Conservation (phyloP, 495 filamentous ascomycete genomes). For the Umbilicaria muhlenbergii region DNA sequence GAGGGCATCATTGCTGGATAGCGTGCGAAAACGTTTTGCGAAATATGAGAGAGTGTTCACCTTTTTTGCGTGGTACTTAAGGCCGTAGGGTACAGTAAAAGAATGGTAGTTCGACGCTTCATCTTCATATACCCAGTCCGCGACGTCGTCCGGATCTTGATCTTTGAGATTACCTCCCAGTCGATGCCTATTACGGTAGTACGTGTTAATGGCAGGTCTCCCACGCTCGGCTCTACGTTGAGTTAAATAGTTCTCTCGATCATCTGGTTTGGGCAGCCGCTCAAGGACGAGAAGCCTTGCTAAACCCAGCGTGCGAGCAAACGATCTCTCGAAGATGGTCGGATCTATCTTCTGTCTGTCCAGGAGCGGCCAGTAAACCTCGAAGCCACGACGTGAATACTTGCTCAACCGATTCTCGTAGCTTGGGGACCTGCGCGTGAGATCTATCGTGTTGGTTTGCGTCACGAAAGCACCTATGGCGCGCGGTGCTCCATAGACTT, state of each 20-base stretch:
- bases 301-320: slow-evolving; percentile 56
- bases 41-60: no score
- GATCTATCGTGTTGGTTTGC: slow-evolving; percentile 64
- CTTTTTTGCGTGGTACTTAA: no score
- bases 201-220: slow-evolving; percentile 27
- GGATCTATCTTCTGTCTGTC: slow-evolving; percentile 62
- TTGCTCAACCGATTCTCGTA: slow-evolving; percentile 83
- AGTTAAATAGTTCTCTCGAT: slow-evolving; percentile 49
- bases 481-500: slow-evolving; percentile 58
- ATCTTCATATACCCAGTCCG: no score
- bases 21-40: no score
- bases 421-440: slow-evolving; percentile 62
- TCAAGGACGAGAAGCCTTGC: slow-evolving; percentile 69
- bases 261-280: slow-evolving; percentile 45
- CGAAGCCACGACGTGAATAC: slow-evolving; percentile 69
- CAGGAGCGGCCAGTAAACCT: slow-evolving; percentile 59
- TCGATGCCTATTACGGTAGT: slow-evolving; percentile 8
- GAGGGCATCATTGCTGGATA: no score
- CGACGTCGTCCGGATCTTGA: no score
- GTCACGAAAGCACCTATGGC: slow-evolving; percentile 61
- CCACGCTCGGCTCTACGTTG: slow-evolving; percentile 55
- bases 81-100: no score
- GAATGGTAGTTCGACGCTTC: no score
- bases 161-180: slow-evolving; percentile 52
- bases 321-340: slow-evolving; percentile 70